Evolutionary conservation across 2,329 filamentous ascomycete species (phyloP).

Genomic region (Bisporella sp.): DNA sequence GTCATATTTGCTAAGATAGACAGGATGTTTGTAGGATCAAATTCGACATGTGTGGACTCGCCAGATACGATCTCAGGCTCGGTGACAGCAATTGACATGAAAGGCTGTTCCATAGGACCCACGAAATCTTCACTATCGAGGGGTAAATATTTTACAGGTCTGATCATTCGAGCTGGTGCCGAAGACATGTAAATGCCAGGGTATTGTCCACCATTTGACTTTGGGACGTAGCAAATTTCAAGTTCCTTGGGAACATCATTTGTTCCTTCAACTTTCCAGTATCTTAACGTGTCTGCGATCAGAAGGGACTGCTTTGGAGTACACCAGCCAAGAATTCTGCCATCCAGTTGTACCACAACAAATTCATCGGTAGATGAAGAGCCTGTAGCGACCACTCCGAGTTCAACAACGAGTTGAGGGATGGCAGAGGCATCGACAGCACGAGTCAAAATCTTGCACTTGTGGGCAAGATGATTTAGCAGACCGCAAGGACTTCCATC

Average conservation of each 20-base stretch:
- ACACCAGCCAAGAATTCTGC: slow-evolving; percentile 84
- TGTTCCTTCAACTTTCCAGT: slow-evolving; percentile 90
- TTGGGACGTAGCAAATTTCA: slow-evolving; percentile 87
- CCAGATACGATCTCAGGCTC: slow-evolving; percentile 82
- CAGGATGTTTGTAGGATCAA: slow-evolving; percentile 90
- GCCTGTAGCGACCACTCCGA: slow-evolving; percentile 71
- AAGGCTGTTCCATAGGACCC: slow-evolving; percentile 91
- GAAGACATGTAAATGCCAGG: slow-evolving; percentile 94
- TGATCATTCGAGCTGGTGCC: slow-evolving; percentile 75
- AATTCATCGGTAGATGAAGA: slow-evolving; percentile 76
- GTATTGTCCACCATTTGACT: slow-evolving; percentile 86
- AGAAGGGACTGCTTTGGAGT: slow-evolving; percentile 72
- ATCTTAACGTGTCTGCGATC: slow-evolving; percentile 79
- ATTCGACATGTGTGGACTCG: slow-evolving; percentile 88
- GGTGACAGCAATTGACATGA: slow-evolving; percentile 95
- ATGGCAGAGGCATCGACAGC: slow-evolving; percentile 68
- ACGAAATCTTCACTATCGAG: slow-evolving; percentile 82
- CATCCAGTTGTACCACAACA: slow-evolving; percentile 85
- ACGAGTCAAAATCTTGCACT: slow-evolving; percentile 81
- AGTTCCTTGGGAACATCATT: slow-evolving; percentile 75
- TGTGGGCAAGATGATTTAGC: slow-evolving; percentile 91
- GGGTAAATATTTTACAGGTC: slow-evolving; percentile 87
- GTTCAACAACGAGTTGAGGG: slow-evolving; percentile 65
- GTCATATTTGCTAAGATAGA: slow-evolving; percentile 99
- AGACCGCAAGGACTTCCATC: slow-evolving; percentile 94